Conservation (phyloP, 495 filamentous ascomycete species). For the Talaromyces wortmannii region DNA sequence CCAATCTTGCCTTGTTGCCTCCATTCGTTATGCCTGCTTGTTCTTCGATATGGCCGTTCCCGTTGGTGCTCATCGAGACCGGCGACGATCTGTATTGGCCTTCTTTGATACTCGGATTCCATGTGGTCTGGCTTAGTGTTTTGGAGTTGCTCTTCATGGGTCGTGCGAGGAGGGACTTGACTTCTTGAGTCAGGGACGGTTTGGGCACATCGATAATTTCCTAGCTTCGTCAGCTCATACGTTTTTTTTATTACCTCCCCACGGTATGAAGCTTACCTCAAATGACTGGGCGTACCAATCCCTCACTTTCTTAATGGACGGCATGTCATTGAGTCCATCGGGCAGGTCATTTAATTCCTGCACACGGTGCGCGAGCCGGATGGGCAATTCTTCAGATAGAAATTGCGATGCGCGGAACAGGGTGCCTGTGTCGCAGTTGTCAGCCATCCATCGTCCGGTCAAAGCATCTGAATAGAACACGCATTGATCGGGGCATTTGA, state of each 20-base stretch:
- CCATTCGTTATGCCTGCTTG: slow-evolving; percentile 25
- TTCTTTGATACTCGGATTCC: slow-evolving; percentile 81
- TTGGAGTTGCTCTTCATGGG: slow-evolving; percentile 58
- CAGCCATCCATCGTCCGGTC: neutral
- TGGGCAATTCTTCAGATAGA: slow-evolving; percentile 94
- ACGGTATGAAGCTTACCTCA: slow-evolving; percentile 54
- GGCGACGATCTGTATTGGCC: slow-evolving; percentile 82
- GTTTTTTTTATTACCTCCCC: neutral
- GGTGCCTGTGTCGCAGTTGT: slow-evolving; percentile 52
- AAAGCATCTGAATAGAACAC: neutral
- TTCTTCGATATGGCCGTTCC: slow-evolving; percentile 17
- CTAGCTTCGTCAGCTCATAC: slow-evolving; percentile 31
- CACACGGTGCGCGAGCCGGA: slow-evolving; percentile 91
- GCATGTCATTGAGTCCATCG: slow-evolving; percentile 98
- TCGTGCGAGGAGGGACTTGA: slow-evolving; percentile 70
- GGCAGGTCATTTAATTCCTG: slow-evolving; percentile 86
- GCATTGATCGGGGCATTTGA: neutral
- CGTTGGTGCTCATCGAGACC: slow-evolving; percentile 14
- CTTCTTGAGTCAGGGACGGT: slow-evolving; percentile 68
- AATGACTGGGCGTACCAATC: slow-evolving; percentile 99
- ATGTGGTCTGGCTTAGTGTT: slow-evolving; percentile 72
- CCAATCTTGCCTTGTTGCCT: slow-evolving; percentile 31
- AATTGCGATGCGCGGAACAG: slow-evolving; percentile 97
- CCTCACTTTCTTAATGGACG: slow-evolving; percentile 87
- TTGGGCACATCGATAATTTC: slow-evolving; percentile 83